Evolutionary conservation across 108 stramenopile genomes (phyloP).

Genomic region (Mayamaea pseudoterrestris): DNA sequence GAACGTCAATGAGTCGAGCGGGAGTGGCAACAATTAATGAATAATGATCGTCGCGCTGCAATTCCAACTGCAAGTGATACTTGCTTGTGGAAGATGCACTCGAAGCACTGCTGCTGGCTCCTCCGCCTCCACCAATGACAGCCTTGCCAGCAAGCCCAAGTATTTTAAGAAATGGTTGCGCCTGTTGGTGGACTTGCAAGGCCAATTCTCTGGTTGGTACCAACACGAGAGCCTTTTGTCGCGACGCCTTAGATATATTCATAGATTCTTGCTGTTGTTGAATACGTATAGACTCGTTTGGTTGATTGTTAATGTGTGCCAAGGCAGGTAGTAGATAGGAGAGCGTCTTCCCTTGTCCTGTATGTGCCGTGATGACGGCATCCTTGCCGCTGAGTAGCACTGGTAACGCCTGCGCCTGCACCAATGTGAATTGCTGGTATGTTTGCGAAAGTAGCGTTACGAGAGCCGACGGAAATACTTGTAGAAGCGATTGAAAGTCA

Average conservation of each 20-base stretch:
- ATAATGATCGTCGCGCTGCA: constrained; percentile 24
- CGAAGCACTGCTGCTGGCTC: too few species aligned
- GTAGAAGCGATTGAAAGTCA: constrained; percentile 23
- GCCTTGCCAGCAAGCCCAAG: constrained; percentile 23
- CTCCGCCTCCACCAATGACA: constrained; percentile 66
- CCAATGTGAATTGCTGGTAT: constrained; percentile 61
- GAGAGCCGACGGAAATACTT: constrained; percentile 20
- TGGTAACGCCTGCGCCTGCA: constrained; percentile 78
- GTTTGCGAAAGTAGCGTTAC: constrained; percentile 4
- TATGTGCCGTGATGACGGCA: constrained; percentile 58
- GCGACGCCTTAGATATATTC: too few species aligned
- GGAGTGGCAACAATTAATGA: constrained; percentile 93
- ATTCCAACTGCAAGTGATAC: constrained; percentile 54
- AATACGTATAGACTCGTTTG: too few species aligned
- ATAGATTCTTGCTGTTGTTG: not conserved
- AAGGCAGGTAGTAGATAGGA: constrained; percentile 85
- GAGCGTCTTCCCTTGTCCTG: constrained; percentile 91
- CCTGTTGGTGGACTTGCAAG: constrained; percentile 68
- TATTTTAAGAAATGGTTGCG: constrained; percentile 27
- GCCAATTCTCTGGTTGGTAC: constrained; percentile 97
- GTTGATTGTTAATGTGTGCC: constrained; percentile 15
- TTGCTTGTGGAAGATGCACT: too few species aligned
- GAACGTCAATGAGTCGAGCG: constrained; percentile 90
- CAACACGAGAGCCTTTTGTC: constrained; percentile 27
- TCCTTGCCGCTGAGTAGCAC: constrained; percentile 54